Evolutionary conservation across 495 filamentous ascomycete genomes (phyloP), one percentile per base, ranked within the genome.

Genomic region (Staphylotrichum longicolle): DNA sequence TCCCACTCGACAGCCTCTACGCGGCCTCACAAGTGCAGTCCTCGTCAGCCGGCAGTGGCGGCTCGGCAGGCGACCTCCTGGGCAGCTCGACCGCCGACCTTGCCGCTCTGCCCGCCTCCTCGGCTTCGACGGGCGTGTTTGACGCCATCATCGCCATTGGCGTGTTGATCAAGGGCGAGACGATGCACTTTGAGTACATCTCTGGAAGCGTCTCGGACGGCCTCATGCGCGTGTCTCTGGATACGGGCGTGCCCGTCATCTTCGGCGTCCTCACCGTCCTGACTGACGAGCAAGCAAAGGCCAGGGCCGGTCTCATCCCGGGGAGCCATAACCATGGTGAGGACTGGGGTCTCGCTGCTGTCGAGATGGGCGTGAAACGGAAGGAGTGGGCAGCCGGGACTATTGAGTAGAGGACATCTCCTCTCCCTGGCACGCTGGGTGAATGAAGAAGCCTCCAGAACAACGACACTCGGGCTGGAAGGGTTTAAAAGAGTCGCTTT

Each of bases 181-280:
- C 94, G 15, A 96, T 96, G 89, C 94, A 98, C 72, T 98, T 98
- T 67, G 93, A 98, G 75, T 96, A 97, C 73, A 97, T 97, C 61
- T 81, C 93, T n/a, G 92, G 96, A 62, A 86, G 90, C 42, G 91
- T 93, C 27, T 89, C 85, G 20, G 89, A 94, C 45, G 94, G 91
- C 9, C 79, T 98, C 64, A 98, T 98, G 94, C 87, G 89, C 56
- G 86, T 98, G 57, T 91, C 94, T 66, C 76, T 98, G 34, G 93
- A 98, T 72, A 83, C 85, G 12, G 90, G 90, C 14, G 82, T 93
- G 35, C 94, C 94, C 27, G 87, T 98, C 51, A 84, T 98, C 47
- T 96, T 98, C 74, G 94, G 94, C 2, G 79, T 98, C 60, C 79
- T 98, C 70, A 98, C 94, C 39, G 86, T 96, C 44, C 75, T 98